Conservation (phyloP, 345 rosid species). For the Physaria fendleri region DNA sequence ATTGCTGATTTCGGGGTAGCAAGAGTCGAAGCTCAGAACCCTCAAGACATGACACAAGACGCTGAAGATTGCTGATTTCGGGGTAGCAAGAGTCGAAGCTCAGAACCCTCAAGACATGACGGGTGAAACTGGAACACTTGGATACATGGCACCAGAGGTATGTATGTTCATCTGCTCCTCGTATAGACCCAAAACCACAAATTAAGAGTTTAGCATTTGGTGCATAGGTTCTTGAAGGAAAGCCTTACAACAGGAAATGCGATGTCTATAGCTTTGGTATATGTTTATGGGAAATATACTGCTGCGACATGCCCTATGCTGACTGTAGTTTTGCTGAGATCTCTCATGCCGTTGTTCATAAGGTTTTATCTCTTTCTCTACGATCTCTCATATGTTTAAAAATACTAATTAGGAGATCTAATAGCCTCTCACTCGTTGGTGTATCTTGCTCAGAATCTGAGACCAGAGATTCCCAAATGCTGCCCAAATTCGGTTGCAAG, state of each 20-base stretch:
- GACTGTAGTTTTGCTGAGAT: constrained; percentile 69
- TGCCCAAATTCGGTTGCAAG: constrained; percentile 59
- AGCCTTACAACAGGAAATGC: constrained; percentile 72
- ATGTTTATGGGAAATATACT: constrained; percentile 84
- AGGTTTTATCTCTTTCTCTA: constrained; percentile 33
- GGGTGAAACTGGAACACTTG: constrained; percentile 84
- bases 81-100: constrained; percentile 87
- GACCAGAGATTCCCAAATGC: constrained; percentile 73
- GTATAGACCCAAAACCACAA: neutral
- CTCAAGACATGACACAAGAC: no score
- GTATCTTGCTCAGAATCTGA: constrained; percentile 45
- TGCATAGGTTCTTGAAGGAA: constrained; percentile 70
- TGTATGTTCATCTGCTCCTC: neutral
- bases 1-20: no score
- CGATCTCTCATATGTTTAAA: neutral
- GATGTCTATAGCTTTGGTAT: constrained; percentile 86
- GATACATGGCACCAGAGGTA: constrained; percentile 93
- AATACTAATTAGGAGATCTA: neutral
- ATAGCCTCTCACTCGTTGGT: neutral
- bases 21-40: no score
- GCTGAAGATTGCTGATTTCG: constrained; percentile 76
- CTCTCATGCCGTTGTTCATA: constrained; percentile 66
- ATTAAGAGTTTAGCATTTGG: neutral
- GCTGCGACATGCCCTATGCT: constrained; percentile 82
- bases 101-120: constrained; percentile 87